Evolutionary conservation across 768 basidiomycete genomes (phyloP).

Genomic region (Symmetrospora coprosmae): DNA sequence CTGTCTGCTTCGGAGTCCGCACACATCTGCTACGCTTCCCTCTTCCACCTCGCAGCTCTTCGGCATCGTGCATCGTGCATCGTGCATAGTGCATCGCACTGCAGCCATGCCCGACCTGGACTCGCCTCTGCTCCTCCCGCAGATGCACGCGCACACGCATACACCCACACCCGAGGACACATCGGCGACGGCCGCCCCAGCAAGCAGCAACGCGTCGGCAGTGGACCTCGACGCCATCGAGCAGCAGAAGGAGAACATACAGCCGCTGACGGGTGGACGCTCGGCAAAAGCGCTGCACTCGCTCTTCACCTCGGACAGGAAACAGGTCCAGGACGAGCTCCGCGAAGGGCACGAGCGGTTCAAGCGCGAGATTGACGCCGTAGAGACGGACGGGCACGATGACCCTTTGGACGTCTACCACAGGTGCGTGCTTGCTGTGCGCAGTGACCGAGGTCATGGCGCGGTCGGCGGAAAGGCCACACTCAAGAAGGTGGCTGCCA

Average conservation of each 20-base stretch:
- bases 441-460: neutral
- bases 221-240: conserved; percentile 42
- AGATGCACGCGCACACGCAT: too few species aligned
- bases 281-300: conserved; percentile 41
- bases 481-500: conserved; percentile 13
- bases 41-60: too few species aligned
- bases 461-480: conserved; percentile 32
- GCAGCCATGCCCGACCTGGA: too few species aligned
- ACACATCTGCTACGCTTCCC: too few species aligned
- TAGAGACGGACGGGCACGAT: conserved; percentile 40
- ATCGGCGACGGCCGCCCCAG: too few species aligned
- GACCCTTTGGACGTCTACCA: conserved; percentile 78
- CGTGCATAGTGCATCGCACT: too few species aligned
- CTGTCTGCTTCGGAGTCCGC: too few species aligned
- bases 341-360: conserved; percentile 38
- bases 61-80: too few species aligned
- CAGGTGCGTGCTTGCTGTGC: conserved; percentile 46
- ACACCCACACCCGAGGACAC: too few species aligned
- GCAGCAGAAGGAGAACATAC: conserved; percentile 43
- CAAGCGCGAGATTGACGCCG: conserved; percentile 36
- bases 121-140: too few species aligned
- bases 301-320: conserved; percentile 41
- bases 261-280: conserved; percentile 40
- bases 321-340: conserved; percentile 50
- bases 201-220: conserved; percentile 30